Evolutionary conservation across 202 grass and related monocot genomes (phyloP), one percentile per base, ranked within the genome.

Genomic region (Setaria italica): DNA sequence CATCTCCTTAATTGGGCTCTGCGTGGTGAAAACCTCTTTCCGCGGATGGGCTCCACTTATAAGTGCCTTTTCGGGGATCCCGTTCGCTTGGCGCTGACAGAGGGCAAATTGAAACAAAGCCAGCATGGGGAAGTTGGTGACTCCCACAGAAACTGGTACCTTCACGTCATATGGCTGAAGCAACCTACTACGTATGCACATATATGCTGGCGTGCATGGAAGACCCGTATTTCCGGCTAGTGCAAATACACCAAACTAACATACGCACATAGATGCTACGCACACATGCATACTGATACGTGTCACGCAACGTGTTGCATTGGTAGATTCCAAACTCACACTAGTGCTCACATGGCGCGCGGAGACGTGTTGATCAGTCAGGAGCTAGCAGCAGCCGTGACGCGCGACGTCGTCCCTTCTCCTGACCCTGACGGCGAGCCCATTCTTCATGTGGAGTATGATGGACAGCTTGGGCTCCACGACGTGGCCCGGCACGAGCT

Each of bases 391-490:
- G 33, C 34, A 48, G 77, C 46, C 55, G 53, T 82, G 87, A 51
- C 67, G 15, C 48, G 0, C 11, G 33, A 54, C 7, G 29, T 6
- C 33, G 12, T 34, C 21, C 69, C 90, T 75, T 70, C 83, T 87
- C 83, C 54, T 95, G 16, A 95, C 80, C 62, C 32, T 89, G 47
- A 92, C 90, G 50, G 49, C 54, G 41, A 95, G 76, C 32, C 90
- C 93, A 9, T 95, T 89, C 84, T 95, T 95, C 90, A 95, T 95
- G 35, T 89, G 90, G 2, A 95, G 85, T 20, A 95, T 82, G 69
- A 90, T 87, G 73, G 93, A 95, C 73, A 92, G 77, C 88, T 86
- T 95, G 1, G 93, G 93, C 84, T 92, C 77, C 0, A 90, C 90
- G 34, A 63, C 90, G 60, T 90, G 85, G 0, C 90, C 90, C 41